Percentiles rank a stretch among this genome's conserved stretches.
Evolutionary conservation across 2,329 filamentous ascomycete genomes (phyloP).

Genomic region (Calcarisporium arbuscula): DNA sequence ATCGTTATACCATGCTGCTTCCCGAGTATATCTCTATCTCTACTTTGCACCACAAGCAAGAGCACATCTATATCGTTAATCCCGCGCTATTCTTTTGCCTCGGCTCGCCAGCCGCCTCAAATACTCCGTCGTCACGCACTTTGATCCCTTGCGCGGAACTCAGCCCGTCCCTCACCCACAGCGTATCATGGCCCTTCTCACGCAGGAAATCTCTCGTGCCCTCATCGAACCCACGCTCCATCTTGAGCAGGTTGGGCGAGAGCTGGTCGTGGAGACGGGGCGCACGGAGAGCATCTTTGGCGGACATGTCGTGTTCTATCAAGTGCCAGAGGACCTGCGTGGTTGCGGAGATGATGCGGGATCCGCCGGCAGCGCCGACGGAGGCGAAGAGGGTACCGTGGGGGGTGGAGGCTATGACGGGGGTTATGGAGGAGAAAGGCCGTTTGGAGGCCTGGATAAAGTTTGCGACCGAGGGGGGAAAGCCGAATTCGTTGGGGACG

Average conservation of each 20-base stretch:
- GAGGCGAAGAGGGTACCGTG: constrained; percentile 60
- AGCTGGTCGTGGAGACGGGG: constrained; percentile 79
- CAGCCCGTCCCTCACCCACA: constrained; percentile 55
- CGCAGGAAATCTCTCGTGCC: constrained; percentile 56
- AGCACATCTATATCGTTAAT: constrained; percentile 41
- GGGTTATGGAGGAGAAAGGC: constrained; percentile 75
- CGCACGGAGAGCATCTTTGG: constrained; percentile 54
- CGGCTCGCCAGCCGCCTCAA: constrained; percentile 73
- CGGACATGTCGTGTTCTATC: constrained; percentile 56
- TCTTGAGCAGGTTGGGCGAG: constrained; percentile 59
- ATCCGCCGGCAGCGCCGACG: constrained; percentile 74
- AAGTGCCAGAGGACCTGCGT: constrained; percentile 69
- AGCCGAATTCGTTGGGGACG: constrained; percentile 74
- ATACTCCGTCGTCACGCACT: constrained; percentile 55
- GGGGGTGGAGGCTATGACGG: constrained; percentile 63
- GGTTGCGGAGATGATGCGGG: constrained; percentile 74
- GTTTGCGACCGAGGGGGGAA: constrained; percentile 72
- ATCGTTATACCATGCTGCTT: no score
- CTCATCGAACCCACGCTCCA: constrained; percentile 66
- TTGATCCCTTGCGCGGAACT: constrained; percentile 68
- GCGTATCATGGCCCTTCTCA: constrained; percentile 63
- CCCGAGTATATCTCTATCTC: no score
- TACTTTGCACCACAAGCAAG: no score
- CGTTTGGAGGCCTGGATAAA: constrained; percentile 76
- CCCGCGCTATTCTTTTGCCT: constrained; percentile 67